Percentiles rank a stretch among this genome's conserved stretches.
Evolutionary conservation across 75 land plant genomes (phyloP).

Genomic region (Selaginella tamariscina): DNA sequence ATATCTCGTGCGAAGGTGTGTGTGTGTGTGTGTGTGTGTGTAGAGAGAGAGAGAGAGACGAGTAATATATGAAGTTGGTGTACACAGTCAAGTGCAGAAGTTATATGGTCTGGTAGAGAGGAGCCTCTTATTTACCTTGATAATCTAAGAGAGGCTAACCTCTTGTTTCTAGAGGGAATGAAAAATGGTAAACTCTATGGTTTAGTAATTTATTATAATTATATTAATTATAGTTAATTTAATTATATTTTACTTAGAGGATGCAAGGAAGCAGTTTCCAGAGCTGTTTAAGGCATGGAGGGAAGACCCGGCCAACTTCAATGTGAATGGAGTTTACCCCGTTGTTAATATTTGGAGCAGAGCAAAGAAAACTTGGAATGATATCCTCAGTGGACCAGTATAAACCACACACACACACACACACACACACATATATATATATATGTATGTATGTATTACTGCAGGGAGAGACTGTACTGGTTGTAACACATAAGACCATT

Average conservation of each 20-base stretch:
- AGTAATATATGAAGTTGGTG: neutral
- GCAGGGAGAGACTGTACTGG: conserved; percentile 63
- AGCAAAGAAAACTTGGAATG: conserved; percentile 41
- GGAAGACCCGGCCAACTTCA: conserved; percentile 62
- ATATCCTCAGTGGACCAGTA: conserved; percentile 50
- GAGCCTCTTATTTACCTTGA: conserved; percentile 52
- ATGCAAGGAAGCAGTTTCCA: conserved; percentile 54
- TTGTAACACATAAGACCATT: conserved; percentile 71
- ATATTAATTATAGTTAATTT: neutral
- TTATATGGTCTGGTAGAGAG: conserved; percentile 55
- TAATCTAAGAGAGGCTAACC: conserved; percentile 60
- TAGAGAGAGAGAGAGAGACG: neutral
- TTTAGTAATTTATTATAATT: neutral
- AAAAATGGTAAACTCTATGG: conserved; percentile 40
- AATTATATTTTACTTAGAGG: conserved; percentile 40
- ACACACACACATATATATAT: neutral
- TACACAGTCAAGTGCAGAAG: conserved; percentile 61
- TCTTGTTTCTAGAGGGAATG: conserved; percentile 72
- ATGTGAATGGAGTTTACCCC: conserved; percentile 60
- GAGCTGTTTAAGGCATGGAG: conserved; percentile 51
- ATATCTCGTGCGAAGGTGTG: conserved; percentile 69
- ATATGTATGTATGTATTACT: neutral
- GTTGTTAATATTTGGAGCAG: conserved; percentile 48
- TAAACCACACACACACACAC: neutral
- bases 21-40: neutral